Conservation (phyloP, 2,329 filamentous ascomycete genomes). For the Ceratocystis cubensis region DNA sequence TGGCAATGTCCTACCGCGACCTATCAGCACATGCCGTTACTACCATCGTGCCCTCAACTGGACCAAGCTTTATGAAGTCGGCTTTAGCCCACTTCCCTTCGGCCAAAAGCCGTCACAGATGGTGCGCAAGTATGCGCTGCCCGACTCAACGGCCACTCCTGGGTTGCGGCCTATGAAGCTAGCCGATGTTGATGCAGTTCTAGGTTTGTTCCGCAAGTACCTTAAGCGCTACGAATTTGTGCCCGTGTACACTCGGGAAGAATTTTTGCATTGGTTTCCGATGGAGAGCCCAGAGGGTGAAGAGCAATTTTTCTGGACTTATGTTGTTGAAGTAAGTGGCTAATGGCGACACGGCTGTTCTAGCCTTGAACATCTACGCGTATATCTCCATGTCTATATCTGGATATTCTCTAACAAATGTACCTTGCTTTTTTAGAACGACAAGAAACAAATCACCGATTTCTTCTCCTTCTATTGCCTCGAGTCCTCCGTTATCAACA, state of each 20-base stretch:
- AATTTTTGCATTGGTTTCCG: slow-evolving; percentile 73
- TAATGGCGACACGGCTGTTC: not conserved
- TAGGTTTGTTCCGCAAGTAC: slow-evolving; percentile 63
- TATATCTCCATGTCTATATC: not conserved
- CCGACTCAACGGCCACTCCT: slow-evolving; percentile 56
- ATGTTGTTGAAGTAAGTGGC: slow-evolving; percentile 62
- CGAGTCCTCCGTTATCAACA: slow-evolving; percentile 80
- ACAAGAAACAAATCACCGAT: slow-evolving; percentile 75
- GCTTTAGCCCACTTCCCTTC: slow-evolving; percentile 77
- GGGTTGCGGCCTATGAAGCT: slow-evolving; percentile 70
- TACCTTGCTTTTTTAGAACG: slow-evolving; percentile 29
- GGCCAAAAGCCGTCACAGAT: slow-evolving; percentile 78
- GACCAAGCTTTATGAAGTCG: slow-evolving; percentile 89
- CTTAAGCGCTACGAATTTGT: slow-evolving; percentile 70
- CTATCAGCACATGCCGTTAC: slow-evolving; percentile 86
- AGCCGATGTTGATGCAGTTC: slow-evolving; percentile 65
- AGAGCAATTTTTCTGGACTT: slow-evolving; percentile 85
- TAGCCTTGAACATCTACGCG: not conserved
- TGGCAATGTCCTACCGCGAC: slow-evolving; percentile 79
- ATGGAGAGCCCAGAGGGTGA: slow-evolving; percentile 51
- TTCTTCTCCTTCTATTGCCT: slow-evolving; percentile 96
- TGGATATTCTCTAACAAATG: slow-evolving; percentile 14
- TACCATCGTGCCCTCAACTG: slow-evolving; percentile 90
- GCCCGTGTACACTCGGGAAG: slow-evolving; percentile 65
- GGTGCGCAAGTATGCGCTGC: slow-evolving; percentile 73